These are phyloP conservation scores for Globisporangium paddicum DNA, from an alignment of 352 stramenopile species.

Conservation along the genomic window DNA sequence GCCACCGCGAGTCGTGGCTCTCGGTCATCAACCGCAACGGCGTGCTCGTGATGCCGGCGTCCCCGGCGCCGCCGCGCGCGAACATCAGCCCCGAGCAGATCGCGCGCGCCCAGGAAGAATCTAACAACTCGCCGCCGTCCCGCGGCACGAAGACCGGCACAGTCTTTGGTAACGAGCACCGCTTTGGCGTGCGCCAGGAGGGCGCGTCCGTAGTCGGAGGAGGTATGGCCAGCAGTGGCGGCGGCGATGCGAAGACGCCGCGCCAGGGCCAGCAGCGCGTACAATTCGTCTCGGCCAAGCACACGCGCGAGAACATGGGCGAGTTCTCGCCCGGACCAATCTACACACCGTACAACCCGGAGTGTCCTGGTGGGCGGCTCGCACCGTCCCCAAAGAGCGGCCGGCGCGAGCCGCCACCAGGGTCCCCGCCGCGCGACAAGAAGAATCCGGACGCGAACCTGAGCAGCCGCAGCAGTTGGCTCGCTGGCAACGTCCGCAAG, in stretches of 20 bases:
- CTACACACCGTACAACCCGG: slow-evolving; percentile 67
- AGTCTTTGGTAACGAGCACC: slow-evolving; percentile 70
- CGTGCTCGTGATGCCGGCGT: slow-evolving; percentile 67
- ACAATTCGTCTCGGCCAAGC: slow-evolving; percentile 69
- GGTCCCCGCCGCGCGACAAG: slow-evolving; percentile 35
- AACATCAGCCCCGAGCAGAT: slow-evolving; percentile 14
- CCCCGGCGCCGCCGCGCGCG: slow-evolving; percentile 17
- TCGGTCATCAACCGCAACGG: slow-evolving; percentile 81
- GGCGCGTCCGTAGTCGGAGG: not conserved
- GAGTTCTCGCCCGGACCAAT: slow-evolving; percentile 84
- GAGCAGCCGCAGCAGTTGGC: slow-evolving; percentile 76
- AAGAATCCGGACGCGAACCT: slow-evolving; percentile 73
- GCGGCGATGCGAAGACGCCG: slow-evolving; percentile 21
- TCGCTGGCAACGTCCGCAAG: slow-evolving; percentile 75
- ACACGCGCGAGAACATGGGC: slow-evolving; percentile 82
- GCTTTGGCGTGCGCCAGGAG: slow-evolving; percentile 58
- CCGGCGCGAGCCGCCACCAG: slow-evolving; percentile 29
- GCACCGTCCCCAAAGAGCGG: slow-evolving; percentile 42
- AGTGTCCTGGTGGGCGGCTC: slow-evolving; percentile 57
- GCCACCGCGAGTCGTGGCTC: slow-evolving; percentile 75
- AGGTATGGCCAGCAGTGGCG: not conserved
- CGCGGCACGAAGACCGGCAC: slow-evolving; percentile 29
- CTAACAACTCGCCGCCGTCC: slow-evolving; percentile 18
- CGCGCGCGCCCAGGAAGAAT: slow-evolving; percentile 11
- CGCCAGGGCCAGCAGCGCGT: slow-evolving; percentile 43